Conservation (phyloP, 306 rosid genomes). For the Phaseolus lunatus region DNA sequence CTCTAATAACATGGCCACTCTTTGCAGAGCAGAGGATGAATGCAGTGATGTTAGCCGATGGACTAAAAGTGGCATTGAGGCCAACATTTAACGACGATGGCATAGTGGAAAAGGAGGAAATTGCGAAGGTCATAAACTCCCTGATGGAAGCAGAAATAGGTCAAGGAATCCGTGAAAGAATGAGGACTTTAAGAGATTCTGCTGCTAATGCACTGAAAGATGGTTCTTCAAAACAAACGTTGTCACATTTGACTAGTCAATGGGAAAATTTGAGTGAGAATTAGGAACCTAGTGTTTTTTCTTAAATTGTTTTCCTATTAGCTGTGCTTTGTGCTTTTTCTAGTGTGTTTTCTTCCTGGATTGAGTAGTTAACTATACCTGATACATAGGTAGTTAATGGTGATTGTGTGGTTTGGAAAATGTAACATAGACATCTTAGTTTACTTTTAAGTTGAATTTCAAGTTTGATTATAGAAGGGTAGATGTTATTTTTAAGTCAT, state of each 20-base stretch:
- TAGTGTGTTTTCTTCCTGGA: too few species aligned
- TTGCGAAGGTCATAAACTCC: background rate
- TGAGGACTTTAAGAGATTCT: background rate
- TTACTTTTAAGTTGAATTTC: too few species aligned
- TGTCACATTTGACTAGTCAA: background rate
- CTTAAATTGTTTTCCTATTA: background rate
- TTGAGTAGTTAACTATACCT: too few species aligned
- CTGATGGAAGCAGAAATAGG: background rate
- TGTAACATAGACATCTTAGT: too few species aligned
- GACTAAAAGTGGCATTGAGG: background rate
- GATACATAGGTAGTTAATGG: too few species aligned
- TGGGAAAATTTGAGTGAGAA: slow-evolving; percentile 20
- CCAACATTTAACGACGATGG: background rate
- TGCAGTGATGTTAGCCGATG: background rate
- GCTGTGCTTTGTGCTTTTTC: too few species aligned
- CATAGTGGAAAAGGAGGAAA: background rate
- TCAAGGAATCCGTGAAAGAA: background rate
- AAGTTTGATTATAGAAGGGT: too few species aligned
- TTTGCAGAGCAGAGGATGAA: slow-evolving; percentile 9
- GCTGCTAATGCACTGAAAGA: background rate
- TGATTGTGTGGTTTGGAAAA: too few species aligned
- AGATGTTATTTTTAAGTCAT: too few species aligned
- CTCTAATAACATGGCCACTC: slow-evolving; percentile 16
- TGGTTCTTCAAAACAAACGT: background rate
- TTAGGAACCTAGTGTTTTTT: background rate